These are phyloP conservation scores for Epichloe hybrida DNA, from an alignment of 2,329 filamentous ascomycete genomes.

Conservation along the genomic window DNA sequence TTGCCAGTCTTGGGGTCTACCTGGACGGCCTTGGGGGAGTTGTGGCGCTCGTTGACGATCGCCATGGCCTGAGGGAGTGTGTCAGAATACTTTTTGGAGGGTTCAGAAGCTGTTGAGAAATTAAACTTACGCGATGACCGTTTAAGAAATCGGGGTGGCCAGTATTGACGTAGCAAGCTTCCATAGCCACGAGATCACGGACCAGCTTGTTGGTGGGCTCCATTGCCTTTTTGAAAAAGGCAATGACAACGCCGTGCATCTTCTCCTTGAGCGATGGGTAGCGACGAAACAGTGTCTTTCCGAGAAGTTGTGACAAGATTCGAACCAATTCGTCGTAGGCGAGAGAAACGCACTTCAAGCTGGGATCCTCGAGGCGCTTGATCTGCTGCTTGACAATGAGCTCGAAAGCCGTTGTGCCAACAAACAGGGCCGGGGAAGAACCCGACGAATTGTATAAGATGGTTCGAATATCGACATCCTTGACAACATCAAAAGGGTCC, in stretches of 20 bases:
- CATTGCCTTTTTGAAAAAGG: slow-evolving; percentile 97
- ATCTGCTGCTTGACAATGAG: slow-evolving; percentile 98
- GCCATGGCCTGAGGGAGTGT: slow-evolving; percentile 60
- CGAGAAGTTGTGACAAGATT: slow-evolving; percentile 79
- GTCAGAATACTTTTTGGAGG: background rate
- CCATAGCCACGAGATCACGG: slow-evolving; percentile 84
- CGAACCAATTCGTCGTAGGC: slow-evolving; percentile 96
- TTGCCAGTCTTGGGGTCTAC: slow-evolving; percentile 98
- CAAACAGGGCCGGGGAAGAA: slow-evolving; percentile 89
- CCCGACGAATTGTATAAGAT: slow-evolving; percentile 99
- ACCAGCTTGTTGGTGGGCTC: slow-evolving; percentile 97
- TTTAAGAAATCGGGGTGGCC: slow-evolving; percentile 97
- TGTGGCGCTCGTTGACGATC: slow-evolving; percentile 88
- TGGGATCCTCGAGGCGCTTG: slow-evolving; percentile 88
- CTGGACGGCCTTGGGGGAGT: slow-evolving; percentile 67
- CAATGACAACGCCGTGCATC: slow-evolving; percentile 81
- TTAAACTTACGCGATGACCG: slow-evolving; percentile 59
- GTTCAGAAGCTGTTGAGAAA: no score
- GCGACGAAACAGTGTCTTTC: slow-evolving; percentile 78
- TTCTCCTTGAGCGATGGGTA: slow-evolving; percentile 96
- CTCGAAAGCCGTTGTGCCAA: slow-evolving; percentile 96
- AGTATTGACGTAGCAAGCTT: slow-evolving; percentile 95
- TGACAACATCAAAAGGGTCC: slow-evolving; percentile 93
- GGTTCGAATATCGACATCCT: slow-evolving; percentile 93
- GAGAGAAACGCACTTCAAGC: slow-evolving; percentile 90